phyloP scores from a whole-genome alignment of 345 rosid genomes.

The Euphorbia lathyris region DNA sequence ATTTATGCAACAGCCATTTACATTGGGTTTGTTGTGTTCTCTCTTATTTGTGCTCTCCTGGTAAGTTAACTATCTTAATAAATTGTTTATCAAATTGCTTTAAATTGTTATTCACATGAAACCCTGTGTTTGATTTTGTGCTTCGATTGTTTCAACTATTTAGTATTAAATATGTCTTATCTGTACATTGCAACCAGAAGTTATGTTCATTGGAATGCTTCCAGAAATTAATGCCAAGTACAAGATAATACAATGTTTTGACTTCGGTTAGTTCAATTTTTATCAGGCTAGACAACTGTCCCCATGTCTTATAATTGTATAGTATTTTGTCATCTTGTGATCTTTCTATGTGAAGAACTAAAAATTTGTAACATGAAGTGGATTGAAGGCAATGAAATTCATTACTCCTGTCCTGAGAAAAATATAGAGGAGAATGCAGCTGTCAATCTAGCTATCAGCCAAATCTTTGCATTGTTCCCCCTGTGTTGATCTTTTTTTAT shows the following conservation, averaged over 20 bases:
- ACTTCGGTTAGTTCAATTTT: not conserved
- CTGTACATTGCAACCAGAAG: not conserved
- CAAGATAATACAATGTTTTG: not conserved
- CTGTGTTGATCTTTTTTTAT: not conserved
- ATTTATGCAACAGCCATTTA: constrained; percentile 71
- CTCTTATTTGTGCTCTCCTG: constrained; percentile 84
- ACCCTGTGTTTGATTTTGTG: not conserved
- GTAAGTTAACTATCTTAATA: constrained; percentile 39
- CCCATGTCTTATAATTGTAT: not conserved
- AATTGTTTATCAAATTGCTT: not conserved
- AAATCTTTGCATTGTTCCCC: not conserved
- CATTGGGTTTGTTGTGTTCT: constrained; percentile 61
- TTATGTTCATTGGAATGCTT: not conserved
- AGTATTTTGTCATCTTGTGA: not conserved
- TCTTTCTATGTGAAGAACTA: not conserved
- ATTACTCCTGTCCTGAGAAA: too few relatives aligned
- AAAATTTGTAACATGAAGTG: not conserved
- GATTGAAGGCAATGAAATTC: too few relatives aligned
- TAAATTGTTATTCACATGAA: not conserved
- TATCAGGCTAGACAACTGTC: not conserved
- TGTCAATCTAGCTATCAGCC: not conserved
- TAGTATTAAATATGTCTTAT: not conserved
- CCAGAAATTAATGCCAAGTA: not conserved
- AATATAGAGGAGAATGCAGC: not conserved
- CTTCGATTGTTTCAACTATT: not conserved